Base-by-base conservation (phyloP, 75 land plant species). In the Sequoia sempervirens region DNA sequence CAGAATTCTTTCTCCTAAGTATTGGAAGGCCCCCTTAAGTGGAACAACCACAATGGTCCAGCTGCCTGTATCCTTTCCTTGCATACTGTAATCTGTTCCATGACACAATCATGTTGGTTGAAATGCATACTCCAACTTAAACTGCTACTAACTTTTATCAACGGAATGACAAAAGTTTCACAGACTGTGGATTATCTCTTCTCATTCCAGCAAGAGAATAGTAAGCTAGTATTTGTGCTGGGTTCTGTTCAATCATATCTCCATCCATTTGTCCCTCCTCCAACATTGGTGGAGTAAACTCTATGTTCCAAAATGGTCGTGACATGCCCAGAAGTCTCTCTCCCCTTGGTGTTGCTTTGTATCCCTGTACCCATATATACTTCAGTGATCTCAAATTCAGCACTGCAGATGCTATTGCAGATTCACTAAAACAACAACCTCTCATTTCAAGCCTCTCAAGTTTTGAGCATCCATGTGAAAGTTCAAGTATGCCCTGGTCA, bases 391-490 rank as follows among this genome's bases (percentile, higher is more conserved):
- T 61, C 83, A 80, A 82, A 20, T 80, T 20, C 26, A 81, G 11
- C 26, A 85, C 76, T 4, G 86, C 72, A 50, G 23, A 45, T 6
- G 91, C 85, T 18, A 90, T 37, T 45, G 81, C 88, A 15, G 45
- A 50, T 53, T 83, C 87, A 47, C 70, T 80, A 50, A 90, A 85
- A 40, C 83, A 83, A 75, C 91, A 90, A 38, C 85, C 91, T n/a
- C 91, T 69, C 54, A 90, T 83, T 78, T 90, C 91, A 30, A 90
- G 85, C 80, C 87, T 89, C 84, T 85, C 80, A 43, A 90, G 74
- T n/a, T 73, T 81, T 61, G 54, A 82, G 82, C 91, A 90, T 7
- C 91, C 91, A 15, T 47, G 43, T 8, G 91, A 87, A 43, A 90
- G 50, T 41, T 73, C 56, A 37, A n/a, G 40, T 34, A 90, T 47